Base-by-base conservation (phyloP, 2,329 filamentous ascomycete genomes). In the Colletotrichum sidae region DNA sequence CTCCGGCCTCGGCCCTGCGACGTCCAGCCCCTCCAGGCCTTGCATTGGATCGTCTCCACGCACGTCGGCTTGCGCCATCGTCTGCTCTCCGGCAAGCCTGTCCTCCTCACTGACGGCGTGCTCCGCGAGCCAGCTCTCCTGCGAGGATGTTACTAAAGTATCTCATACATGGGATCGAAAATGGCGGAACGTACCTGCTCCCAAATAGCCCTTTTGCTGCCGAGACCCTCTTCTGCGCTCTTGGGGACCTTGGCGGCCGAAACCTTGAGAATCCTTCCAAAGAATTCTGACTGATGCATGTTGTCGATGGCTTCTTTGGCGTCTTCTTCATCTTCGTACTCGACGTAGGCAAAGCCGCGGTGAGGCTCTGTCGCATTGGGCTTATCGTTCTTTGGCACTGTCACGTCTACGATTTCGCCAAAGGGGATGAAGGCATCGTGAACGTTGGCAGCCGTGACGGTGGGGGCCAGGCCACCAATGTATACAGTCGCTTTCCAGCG, bases 231-330 rank as follows among this genome's bases (percentile, higher is more conserved):
- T 57, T 92, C 92, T 54, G 89, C 87, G 72, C 93, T 93, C 83
- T 97, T 97, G 68, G 96, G 93, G 38, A 93, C 89, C 78, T 97
- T 99, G 47, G 96, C 96, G 60, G 91, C 87, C 49, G 93, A 94
- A 55, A 98, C 95, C 77, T 94, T 97, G 76, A 99, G 91, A 12
- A 96, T 90, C 65, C 93, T 88, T 10, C 96, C 96, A 76, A 95
- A 98, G 50, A 99, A 87, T 80, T 98, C 95, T 67, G 94, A 92
- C 77, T 97, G 94, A 76, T 99, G 93, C 95, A 99, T 98, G 76
- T 99, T 99, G 84, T 98, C 94, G 77, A 99, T 97, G 55, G 96
- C 96, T 79, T 98, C 95, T 73, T 90, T 90, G 35, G 94, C 95
- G 79, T 99, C 96, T 62, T 90, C 88, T 11, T 89, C 85, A 62